Percentiles rank a stretch among this genome's conserved stretches.
Conservation (phyloP, 2,329 filamentous ascomycete species). For the Pseudomassariella vexata region DNA sequence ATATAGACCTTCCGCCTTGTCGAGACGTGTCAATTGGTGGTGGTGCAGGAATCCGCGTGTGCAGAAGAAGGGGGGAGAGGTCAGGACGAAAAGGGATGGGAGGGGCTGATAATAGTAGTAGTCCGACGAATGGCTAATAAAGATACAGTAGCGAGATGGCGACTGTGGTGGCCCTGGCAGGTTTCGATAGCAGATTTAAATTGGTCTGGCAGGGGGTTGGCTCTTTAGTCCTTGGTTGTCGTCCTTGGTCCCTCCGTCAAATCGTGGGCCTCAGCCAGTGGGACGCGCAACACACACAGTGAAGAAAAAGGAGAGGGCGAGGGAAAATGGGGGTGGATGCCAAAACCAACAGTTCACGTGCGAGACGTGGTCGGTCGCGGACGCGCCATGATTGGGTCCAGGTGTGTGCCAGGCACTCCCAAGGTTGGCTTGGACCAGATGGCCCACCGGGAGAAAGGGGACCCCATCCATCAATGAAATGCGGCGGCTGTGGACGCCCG, state of each 20-base stretch:
- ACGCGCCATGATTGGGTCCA: too few species aligned
- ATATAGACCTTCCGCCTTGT: background rate
- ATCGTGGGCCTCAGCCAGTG: too few species aligned
- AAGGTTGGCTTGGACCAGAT: too few species aligned
- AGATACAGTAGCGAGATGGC: conserved; percentile 7
- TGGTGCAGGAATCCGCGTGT: background rate
- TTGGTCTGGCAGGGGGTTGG: conserved; percentile 6
- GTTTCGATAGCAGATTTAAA: conserved; percentile 6
- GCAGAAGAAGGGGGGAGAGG: background rate
- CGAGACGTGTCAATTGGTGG: background rate
- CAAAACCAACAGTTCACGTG: too few species aligned
- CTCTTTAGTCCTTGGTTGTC: background rate
- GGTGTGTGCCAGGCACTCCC: too few species aligned
- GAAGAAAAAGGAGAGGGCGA: too few species aligned
- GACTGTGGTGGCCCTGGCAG: conserved; percentile 5
- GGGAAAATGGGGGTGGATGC: too few species aligned
- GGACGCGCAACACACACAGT: too few species aligned
- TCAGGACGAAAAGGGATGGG: background rate
- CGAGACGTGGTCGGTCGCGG: too few species aligned
- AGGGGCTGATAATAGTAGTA: background rate
- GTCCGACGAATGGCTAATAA: background rate
- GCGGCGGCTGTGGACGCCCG: too few species aligned
- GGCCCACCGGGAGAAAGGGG: too few species aligned
- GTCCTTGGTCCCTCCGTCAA: conserved; percentile 4
- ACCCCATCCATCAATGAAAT: too few species aligned